These are phyloP conservation scores for Arthrobotrys sphaeroides DNA, from an alignment of 2,329 filamentous ascomycete genomes.

Conservation along the genomic window DNA sequence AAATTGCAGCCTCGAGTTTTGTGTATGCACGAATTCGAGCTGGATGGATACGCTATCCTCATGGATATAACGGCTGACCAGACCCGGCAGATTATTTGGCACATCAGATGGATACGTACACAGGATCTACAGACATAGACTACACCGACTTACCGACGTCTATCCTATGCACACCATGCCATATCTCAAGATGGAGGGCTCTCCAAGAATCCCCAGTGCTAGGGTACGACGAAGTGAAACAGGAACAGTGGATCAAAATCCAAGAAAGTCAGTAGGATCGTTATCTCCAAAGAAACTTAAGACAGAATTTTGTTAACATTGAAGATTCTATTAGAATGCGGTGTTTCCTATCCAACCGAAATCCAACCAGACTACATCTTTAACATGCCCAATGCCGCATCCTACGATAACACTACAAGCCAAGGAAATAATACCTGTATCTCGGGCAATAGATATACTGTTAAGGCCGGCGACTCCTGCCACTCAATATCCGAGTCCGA, in stretches of 20 bases:
- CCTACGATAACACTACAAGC: not conserved
- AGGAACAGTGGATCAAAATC: not conserved
- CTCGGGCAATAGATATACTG: not conserved
- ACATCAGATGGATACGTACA: not conserved
- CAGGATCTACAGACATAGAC: not conserved
- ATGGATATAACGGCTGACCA: not conserved
- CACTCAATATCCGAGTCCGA: not conserved
- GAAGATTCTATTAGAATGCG: not conserved
- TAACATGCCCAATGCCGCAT: not conserved
- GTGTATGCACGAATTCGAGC: no score
- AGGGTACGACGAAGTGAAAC: not conserved
- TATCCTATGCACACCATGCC: not conserved
- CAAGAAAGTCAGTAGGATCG: slow-evolving; percentile 1
- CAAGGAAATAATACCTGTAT: not conserved
- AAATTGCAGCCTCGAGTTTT: no score
- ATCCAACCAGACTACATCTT: not conserved
- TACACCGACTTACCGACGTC: not conserved
- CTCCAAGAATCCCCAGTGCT: not conserved
- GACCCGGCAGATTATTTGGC: not conserved
- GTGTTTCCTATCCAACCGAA: not conserved
- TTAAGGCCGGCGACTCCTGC: not conserved
- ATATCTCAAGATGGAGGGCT: not conserved
- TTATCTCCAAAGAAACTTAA: not conserved
- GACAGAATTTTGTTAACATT: not conserved
- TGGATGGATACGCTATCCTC: no score